Percentiles rank a stretch among this genome's conserved stretches.
phyloP scores from a whole-genome alignment of 169 alveolate species.

The Plasmodium inui region DNA sequence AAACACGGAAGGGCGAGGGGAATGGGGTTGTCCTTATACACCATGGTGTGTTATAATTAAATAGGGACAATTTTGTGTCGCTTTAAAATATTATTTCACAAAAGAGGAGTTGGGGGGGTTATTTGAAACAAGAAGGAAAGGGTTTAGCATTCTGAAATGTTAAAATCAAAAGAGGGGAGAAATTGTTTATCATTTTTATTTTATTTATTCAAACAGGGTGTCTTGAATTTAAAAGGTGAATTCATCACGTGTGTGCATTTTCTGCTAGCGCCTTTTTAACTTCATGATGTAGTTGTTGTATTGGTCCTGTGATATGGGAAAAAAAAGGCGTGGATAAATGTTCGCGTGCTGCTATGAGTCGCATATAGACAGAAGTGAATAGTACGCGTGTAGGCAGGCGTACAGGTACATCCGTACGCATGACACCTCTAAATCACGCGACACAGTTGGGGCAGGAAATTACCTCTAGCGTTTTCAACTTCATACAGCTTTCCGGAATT shows the following conservation, averaged over 20 bases:
- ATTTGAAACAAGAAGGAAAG: constrained; percentile 6
- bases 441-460: neutral
- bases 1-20: constrained; percentile 5
- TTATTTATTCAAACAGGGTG: constrained; percentile 13
- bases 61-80: constrained; percentile 32
- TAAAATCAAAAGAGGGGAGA: constrained; percentile 7
- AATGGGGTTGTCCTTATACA: neutral
- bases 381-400: neutral
- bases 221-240: constrained; percentile 6
- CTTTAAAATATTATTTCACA: constrained; percentile 49
- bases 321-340: neutral
- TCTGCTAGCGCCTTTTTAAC: constrained; percentile 35
- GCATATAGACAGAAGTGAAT: neutral
- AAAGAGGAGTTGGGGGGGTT: constrained; percentile 27
- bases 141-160: constrained; percentile 8
- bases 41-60: neutral
- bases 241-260: constrained; percentile 4
- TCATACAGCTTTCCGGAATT: constrained; percentile 75
- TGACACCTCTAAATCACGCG: neutral
- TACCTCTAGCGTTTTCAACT: constrained; percentile 71
- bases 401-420: neutral
- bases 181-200: constrained; percentile 3
- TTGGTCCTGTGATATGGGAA: constrained; percentile 20
- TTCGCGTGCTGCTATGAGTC: neutral
- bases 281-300: constrained; percentile 65